Conservation (phyloP, 2,329 filamentous ascomycete genomes). For the Macroventuria anomochaeta region DNA sequence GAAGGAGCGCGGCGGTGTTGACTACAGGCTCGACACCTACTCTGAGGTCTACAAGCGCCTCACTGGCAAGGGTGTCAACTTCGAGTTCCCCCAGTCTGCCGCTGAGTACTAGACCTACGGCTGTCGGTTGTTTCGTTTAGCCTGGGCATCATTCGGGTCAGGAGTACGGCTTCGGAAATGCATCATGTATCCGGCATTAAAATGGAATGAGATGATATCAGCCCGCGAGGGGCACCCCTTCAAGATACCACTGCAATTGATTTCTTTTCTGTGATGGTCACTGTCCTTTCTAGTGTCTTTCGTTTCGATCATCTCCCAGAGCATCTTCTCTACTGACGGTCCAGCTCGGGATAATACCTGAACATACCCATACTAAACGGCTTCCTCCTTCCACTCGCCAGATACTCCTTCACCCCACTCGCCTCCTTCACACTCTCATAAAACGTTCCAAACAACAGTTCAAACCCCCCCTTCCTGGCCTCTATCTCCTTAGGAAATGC, state of each 20-base stretch:
- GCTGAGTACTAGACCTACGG: conserved; percentile 75
- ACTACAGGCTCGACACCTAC: conserved; percentile 99
- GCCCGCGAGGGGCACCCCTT: conserved; percentile 36
- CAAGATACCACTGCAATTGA: conserved; percentile 50
- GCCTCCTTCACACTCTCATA: conserved; percentile 68
- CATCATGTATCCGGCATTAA: conserved; percentile 50
- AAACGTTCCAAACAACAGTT: conserved; percentile 65
- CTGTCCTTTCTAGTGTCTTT: not conserved
- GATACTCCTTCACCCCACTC: conserved; percentile 70
- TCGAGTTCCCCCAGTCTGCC: conserved; percentile 94
- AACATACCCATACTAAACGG: conserved; percentile 71
- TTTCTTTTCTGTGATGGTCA: conserved; percentile 39
- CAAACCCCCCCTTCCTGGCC: conserved; percentile 64
- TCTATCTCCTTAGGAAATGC: conserved; percentile 73
- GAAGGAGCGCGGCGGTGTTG: conserved; percentile 99
- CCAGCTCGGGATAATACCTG: conserved; percentile 75
- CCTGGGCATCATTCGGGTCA: conserved; percentile 38
- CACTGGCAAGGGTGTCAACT: conserved; percentile 94
- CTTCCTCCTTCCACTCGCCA: conserved; percentile 68
- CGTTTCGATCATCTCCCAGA: not conserved
- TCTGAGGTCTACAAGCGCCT: conserved; percentile 98
- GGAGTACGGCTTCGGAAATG: conserved; percentile 50
- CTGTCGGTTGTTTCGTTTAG: conserved; percentile 29
- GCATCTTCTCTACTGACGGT: conserved; percentile 53
- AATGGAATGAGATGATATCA: conserved; percentile 48